Base-by-base conservation (phyloP, 208 protist species). In the Ichthyophonus hoferi region DNA sequence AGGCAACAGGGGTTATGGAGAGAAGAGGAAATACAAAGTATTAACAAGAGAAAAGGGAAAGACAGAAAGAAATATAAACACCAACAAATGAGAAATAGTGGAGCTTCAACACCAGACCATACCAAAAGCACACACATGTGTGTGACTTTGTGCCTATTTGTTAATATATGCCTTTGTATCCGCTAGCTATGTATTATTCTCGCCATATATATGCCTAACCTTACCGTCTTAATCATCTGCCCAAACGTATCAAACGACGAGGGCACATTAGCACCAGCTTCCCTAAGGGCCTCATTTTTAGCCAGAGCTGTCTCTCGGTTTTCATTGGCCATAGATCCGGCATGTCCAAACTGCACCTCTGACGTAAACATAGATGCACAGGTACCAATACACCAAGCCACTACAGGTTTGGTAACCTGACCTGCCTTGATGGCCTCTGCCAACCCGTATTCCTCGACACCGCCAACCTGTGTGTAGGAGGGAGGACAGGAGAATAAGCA, bases 281-380 rank as follows among this genome's bases (percentile, higher is more conserved):
- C 85, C 31, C 40, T 87, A 2, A 97, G 87, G 7, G 94, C 94
- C 1, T 24, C 33, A 87, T 96, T 96, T 88, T 97, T 97, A 1
- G 93, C 94, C 0, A 93, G 90, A 31, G 95, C 90, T 0, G 94
- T 94, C 82, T 96, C 95, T 1, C 76, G 24, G 12, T 89, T 50
- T 31, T 41, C 79, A 87, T 93, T 83, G 78, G 93, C 90, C 24
- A 83, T 81, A 0, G 93, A 91, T 79, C 94, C 95, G 3, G 95
- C 95, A 89, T 97, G 95, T 7, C 95, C 95, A 85, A 97, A 97
- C 90, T 96, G 95, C 12, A 97, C 94, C 40, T 94, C 93, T 40
- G 92, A 90, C 14, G 83, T 50, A 89, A 96, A 96, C 85, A 89
- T 88, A 42, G 84, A 90, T 7, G 94, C 94, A 43, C 95, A 96